phyloP scores from a whole-genome alignment of 768 basidiomycete species.

The Nevesoporus exiguus region DNA sequence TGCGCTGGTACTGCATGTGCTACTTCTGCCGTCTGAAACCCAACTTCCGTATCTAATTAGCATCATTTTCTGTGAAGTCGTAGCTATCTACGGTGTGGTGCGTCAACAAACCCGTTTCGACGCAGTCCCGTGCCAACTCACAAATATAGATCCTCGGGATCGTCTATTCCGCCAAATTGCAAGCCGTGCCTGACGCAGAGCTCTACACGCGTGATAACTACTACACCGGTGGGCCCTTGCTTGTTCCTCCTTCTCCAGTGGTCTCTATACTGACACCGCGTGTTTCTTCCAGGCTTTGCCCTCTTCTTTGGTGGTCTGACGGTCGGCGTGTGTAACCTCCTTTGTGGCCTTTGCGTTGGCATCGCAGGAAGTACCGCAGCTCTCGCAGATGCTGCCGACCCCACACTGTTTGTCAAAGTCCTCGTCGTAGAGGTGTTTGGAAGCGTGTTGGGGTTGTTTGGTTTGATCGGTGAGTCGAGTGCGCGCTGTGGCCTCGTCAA shows the following conservation, averaged over 20 bases:
- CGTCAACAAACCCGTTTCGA: slow-evolving; percentile 26
- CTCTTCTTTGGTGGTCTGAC: slow-evolving; percentile 97
- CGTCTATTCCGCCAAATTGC: slow-evolving; percentile 85
- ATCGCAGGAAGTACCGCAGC: slow-evolving; percentile 95
- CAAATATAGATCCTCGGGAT: slow-evolving; percentile 82
- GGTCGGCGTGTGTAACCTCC: slow-evolving; percentile 89
- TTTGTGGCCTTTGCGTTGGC: slow-evolving; percentile 93
- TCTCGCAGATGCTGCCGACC: slow-evolving; percentile 92
- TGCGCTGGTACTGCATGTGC: slow-evolving; percentile 29
- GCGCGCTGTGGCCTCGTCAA: neutral
- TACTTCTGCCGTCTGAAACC: too few relatives aligned
- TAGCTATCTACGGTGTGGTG: slow-evolving; percentile 96
- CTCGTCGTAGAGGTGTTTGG: slow-evolving; percentile 95
- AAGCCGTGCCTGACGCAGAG: slow-evolving; percentile 52
- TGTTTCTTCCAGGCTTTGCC: slow-evolving; percentile 64
- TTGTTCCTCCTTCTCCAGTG: too few relatives aligned
- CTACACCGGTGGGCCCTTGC: slow-evolving; percentile 65
- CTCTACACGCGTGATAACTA: slow-evolving; percentile 88
- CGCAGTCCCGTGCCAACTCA: neutral
- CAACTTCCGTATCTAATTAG: slow-evolving; percentile 36
- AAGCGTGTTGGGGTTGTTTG: slow-evolving; percentile 89
- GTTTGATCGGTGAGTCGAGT: slow-evolving; percentile 73
- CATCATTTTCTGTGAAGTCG: slow-evolving; percentile 99
- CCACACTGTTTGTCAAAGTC: slow-evolving; percentile 92
- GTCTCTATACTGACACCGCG: neutral